A percentile compares a stretch with the other conserved stretches of the same genome.
Evolutionary conservation across 2,329 filamentous ascomycete species (phyloP).

Genomic region (Thyridium curvatum): DNA sequence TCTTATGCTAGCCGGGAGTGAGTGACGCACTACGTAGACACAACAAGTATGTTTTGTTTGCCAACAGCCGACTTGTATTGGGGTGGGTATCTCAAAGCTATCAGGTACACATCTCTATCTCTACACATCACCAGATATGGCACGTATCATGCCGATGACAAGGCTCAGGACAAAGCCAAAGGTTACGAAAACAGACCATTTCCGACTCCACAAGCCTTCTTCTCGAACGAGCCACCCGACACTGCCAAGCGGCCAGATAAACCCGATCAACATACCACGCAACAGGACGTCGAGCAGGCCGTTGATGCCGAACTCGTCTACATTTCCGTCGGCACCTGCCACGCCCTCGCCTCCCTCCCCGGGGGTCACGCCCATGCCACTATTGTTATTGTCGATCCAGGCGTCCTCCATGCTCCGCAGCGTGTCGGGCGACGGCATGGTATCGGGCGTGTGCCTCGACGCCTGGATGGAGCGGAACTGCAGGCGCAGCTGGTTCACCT

Average conservation of each 20-base stretch:
- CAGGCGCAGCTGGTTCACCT: slow-evolving; percentile 77
- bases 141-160: slow-evolving; percentile 63
- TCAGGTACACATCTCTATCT: no score
- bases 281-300: slow-evolving; percentile 78
- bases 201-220: slow-evolving; percentile 78
- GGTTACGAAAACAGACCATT: slow-evolving; percentile 80
- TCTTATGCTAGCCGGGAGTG: no score
- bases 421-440: slow-evolving; percentile 73
- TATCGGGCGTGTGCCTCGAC: slow-evolving; percentile 77
- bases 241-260: slow-evolving; percentile 89
- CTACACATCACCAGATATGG: slow-evolving; percentile 26
- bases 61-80: no score
- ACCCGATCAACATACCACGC: slow-evolving; percentile 83
- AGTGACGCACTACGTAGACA: no score
- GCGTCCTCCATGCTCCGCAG: slow-evolving; percentile 77
- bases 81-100: no score
- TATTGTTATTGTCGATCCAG: slow-evolving; percentile 72
- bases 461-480: slow-evolving; percentile 86
- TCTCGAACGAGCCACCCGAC: slow-evolving; percentile 80
- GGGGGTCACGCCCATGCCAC: slow-evolving; percentile 18
- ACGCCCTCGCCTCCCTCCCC: slow-evolving; percentile 21
- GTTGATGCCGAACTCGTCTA: slow-evolving; percentile 35
- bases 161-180: slow-evolving; percentile 78
- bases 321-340: slow-evolving; percentile 43
- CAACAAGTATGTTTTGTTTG: no score